Evolutionary conservation across 768 basidiomycete species (phyloP), one percentile per base, ranked within the genome.

Genomic region (Russula lepida): DNA sequence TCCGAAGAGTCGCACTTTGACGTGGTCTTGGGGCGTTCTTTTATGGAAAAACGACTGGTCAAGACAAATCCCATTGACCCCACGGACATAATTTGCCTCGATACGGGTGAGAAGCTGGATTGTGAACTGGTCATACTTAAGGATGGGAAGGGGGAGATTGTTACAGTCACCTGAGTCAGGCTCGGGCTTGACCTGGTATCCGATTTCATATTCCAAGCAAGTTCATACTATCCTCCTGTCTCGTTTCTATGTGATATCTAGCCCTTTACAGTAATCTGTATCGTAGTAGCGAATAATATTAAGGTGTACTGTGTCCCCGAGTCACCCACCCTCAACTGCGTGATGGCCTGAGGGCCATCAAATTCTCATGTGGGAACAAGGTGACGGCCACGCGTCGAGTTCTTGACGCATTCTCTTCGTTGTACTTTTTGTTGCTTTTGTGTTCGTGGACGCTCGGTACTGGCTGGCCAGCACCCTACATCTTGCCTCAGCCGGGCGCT

Each of bases 1-100:
- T 88, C 90, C 4, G 97, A 99, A 70, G 95, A 97, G 71, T 85
- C 88, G 0, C 93, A 98, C 69, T 98, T 98, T 72, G 94, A 97
- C 68, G 90, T 98, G 50, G 88, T 98, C 5, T 81, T 98, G 6
- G 95, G 95, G 1, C 79, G 95, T 27, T 85, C 84, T 25, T 94
- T 97, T 69, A 83, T 87, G 64, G 88, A 88, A 78, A 85, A 80
- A 68, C 76, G 63, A 70, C 87, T 88, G 69, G 84, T 98, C 65
- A 87, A 86, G 72, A 84, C 83, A 32, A 91, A 88, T 69, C 76
- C 86, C 0, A 76, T 86, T 43, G 95, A 99, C 71, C 86, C 85
- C 41, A 98, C 97, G 11, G 84, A 88, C 66, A 86, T 99, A 15
- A 83, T 91, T 2, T 97, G 95, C 69, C 80, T 92, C 74, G 97